phyloP scores from a whole-genome alignment of 1,284 basidiomycete species.

The Ganoderma boninense region DNA sequence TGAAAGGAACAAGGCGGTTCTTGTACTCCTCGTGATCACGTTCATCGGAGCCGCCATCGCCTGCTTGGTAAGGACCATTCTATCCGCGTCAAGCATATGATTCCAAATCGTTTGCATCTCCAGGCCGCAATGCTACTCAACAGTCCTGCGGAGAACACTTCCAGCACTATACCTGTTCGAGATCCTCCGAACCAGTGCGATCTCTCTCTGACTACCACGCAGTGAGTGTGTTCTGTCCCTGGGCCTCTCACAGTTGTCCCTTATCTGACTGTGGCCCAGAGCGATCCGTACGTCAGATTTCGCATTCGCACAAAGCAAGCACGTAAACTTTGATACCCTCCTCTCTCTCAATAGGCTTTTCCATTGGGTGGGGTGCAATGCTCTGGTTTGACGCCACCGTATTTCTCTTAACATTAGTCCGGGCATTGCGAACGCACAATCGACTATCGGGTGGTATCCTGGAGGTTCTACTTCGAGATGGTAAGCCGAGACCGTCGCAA shows the following conservation, averaged over 20 bases:
- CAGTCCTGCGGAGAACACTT: not conserved
- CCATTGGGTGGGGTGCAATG: slow-evolving; percentile 25
- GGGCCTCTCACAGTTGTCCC: not conserved
- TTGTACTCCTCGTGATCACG: slow-evolving; percentile 16
- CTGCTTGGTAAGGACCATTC: slow-evolving; percentile 19
- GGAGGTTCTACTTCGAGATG: slow-evolving; percentile 29
- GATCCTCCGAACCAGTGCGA: slow-evolving; percentile 18
- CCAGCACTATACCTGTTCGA: not conserved
- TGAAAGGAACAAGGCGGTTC: slow-evolving; percentile 22
- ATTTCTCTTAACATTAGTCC: slow-evolving; percentile 26
- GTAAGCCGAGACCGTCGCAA: slow-evolving; percentile 14
- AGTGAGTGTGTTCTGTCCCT: slow-evolving; percentile 18
- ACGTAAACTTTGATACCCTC: too few relatives aligned
- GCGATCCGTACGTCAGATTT: slow-evolving; percentile 22
- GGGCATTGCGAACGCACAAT: slow-evolving; percentile 19
- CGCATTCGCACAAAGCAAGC: not conserved
- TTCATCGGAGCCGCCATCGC: slow-evolving; percentile 19
- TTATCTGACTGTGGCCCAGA: slow-evolving; percentile 5
- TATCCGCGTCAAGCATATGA: not conserved
- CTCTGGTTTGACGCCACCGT: slow-evolving; percentile 31
- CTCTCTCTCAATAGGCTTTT: slow-evolving; percentile 15
- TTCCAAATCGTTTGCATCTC: not conserved
- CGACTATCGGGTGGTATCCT: slow-evolving; percentile 23
- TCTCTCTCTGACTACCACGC: slow-evolving; percentile 20
- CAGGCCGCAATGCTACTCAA: slow-evolving; percentile 16